Conservation (phyloP, 805 yeast species). For the Hemisphaericaspora nanyangensis region DNA sequence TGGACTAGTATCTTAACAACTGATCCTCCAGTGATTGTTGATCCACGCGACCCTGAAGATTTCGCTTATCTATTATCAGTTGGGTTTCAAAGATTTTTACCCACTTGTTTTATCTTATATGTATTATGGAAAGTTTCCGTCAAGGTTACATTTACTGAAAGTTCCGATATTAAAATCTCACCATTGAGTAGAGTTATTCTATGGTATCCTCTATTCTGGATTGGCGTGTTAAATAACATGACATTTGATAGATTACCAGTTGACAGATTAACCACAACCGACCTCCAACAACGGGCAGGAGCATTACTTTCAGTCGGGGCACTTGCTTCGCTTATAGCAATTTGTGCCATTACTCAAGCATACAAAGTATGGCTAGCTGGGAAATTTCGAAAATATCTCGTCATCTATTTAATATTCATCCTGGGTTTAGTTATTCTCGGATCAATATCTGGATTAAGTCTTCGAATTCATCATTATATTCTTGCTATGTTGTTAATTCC, state of each 20-base stretch:
- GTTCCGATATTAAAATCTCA: slow-evolving; percentile 9
- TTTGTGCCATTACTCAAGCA: slow-evolving; percentile 69
- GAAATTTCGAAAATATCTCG: slow-evolving; percentile 54
- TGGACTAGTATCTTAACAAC: slow-evolving; percentile 77
- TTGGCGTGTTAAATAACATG: slow-evolving; percentile 79
- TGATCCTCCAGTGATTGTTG: slow-evolving; percentile 71
- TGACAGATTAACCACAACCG: slow-evolving; percentile 73
- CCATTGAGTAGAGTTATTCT: slow-evolving; percentile 42
- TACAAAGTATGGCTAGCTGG: slow-evolving; percentile 78
- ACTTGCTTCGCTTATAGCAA: slow-evolving; percentile 44
- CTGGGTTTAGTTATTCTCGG: slow-evolving; percentile 43
- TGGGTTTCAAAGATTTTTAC: slow-evolving; percentile 72
- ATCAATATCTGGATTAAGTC: slow-evolving; percentile 59
- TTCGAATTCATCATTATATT: slow-evolving; percentile 77
- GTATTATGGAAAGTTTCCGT: slow-evolving; percentile 63
- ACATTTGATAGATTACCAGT: slow-evolving; percentile 88
- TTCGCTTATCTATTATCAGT: slow-evolving; percentile 63
- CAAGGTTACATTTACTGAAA: slow-evolving; percentile 34
- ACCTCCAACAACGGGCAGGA: slow-evolving; percentile 73
- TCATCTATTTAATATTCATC: slow-evolving; percentile 48
- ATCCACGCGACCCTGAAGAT: slow-evolving; percentile 49
- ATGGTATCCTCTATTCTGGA: slow-evolving; percentile 83
- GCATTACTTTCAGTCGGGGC: slow-evolving; percentile 60
- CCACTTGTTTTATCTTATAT: slow-evolving; percentile 65
- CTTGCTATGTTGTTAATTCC: slow-evolving; percentile 75